phyloP scores from a whole-genome alignment of 441 rosid species.

The Arabidopsis lyrata region DNA sequence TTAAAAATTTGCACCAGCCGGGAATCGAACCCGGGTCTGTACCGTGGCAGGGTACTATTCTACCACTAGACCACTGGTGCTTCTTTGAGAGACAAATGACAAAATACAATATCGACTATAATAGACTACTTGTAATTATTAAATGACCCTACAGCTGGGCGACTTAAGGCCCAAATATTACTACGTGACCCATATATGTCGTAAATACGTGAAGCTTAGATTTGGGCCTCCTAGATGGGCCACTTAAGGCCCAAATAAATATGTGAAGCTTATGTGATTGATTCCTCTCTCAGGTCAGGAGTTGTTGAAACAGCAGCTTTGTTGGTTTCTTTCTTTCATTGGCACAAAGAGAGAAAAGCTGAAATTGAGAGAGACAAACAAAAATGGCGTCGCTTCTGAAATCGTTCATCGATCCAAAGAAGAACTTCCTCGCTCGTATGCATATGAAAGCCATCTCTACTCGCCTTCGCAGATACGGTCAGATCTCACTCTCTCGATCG shows the following conservation, averaged over 20 bases:
- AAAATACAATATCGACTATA: too few relatives aligned
- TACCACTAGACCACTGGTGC: slow-evolving; percentile 97
- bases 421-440: slow-evolving; percentile 75
- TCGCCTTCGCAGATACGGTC: slow-evolving; percentile 84
- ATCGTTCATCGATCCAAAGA: slow-evolving; percentile 71
- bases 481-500: slow-evolving; percentile 31
- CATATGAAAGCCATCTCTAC: slow-evolving; percentile 74
- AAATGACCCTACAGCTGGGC: too few relatives aligned
- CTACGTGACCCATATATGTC: too few relatives aligned
- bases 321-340: background rate
- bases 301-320: background rate
- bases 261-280: too few relatives aligned
- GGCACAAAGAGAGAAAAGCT: background rate
- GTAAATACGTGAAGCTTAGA: too few relatives aligned
- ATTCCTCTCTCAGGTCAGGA: too few relatives aligned
- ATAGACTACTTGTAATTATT: too few relatives aligned
- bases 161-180: too few relatives aligned
- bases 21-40: slow-evolving; percentile 94
- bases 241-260: too few relatives aligned
- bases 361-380: background rate
- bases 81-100: background rate
- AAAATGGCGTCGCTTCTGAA: slow-evolving; percentile 64
- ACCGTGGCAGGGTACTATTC: slow-evolving; percentile 91
- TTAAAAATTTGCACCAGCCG: slow-evolving; percentile 60
- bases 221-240: too few relatives aligned